A percentile compares a stretch with the other conserved stretches of the same genome.
Conservation (phyloP, 192 early-diverging fungal species). For the Ambispora gerdemannii region DNA sequence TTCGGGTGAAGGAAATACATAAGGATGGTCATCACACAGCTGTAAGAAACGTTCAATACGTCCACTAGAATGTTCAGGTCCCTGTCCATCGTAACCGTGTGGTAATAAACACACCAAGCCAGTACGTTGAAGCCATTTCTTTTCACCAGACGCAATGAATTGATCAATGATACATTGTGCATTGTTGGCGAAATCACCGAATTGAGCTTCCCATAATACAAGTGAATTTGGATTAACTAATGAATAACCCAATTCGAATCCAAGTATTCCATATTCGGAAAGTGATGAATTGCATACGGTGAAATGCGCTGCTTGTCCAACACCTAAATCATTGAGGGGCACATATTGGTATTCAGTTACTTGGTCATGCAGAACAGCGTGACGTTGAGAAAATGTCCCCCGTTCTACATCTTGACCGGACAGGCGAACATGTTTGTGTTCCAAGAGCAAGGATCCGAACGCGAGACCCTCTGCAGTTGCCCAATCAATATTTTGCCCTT, state of each 20-base stretch:
- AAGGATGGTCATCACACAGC: slow-evolving; percentile 93
- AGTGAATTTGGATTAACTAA: slow-evolving; percentile 91
- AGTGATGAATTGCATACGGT: slow-evolving; percentile 94
- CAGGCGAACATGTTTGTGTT: slow-evolving; percentile 90
- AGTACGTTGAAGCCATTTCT: slow-evolving; percentile 87
- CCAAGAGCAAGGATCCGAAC: slow-evolving; percentile 85
- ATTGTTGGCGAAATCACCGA: slow-evolving; percentile 97
- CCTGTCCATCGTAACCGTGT: slow-evolving; percentile 98
- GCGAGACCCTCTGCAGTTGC: slow-evolving; percentile 92
- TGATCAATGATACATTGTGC: slow-evolving; percentile 98
- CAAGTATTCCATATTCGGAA: slow-evolving; percentile 92
- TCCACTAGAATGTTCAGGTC: slow-evolving; percentile 96
- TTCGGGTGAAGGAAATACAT: slow-evolving; percentile 71
- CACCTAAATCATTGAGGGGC: slow-evolving; percentile 83
- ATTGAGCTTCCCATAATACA: slow-evolving; percentile 97
- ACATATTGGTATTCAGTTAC: slow-evolving; percentile 77
- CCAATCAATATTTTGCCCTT: slow-evolving; percentile 89
- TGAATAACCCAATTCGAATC: slow-evolving; percentile 97
- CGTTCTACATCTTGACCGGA: slow-evolving; percentile 98
- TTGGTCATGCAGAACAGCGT: slow-evolving; percentile 96
- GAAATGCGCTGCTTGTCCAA: slow-evolving; percentile 82
- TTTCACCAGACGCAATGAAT: slow-evolving; percentile 93
- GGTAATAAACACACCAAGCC: slow-evolving; percentile 92
- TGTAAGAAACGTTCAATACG: slow-evolving; percentile 95
- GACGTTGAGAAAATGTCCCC: slow-evolving; percentile 98